Base-by-base conservation (phyloP, 495 filamentous ascomycete genomes). In the Lasiosphaeria miniovina region DNA sequence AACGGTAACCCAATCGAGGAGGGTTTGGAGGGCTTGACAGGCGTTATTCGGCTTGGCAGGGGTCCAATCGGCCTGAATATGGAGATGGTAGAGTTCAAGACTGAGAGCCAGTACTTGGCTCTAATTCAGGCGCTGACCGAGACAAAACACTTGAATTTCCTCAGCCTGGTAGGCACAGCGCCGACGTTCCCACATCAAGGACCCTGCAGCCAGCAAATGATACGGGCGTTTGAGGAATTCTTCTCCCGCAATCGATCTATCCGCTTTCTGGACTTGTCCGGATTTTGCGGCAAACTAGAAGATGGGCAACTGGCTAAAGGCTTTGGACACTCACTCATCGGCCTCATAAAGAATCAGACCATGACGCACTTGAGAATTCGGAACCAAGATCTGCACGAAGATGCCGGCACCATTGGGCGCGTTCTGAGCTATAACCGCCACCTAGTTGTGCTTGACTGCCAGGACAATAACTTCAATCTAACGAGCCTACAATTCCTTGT, bases 81-180 rank as follows among this genome's bases (percentile, higher is more conserved):
- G 80, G 82, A 88, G 58, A 89, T 93, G 84, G 83, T 97, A 32
- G 91, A 96, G 66, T 96, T 80, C 68, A 80, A 86, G 57, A 83
- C 88, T 60, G 91, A 95, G 68, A 74, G 80, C 10, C 84, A 86
- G 62, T 97, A 94, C 69, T 83, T 88, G 52, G 75, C 86, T 50
- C 77, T 98, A 40, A 75, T 94, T 11, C 75, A 82, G 51, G 89
- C 94, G 1, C 71, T 97, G 52, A 82, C 85, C 3, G 73, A 77
- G 31, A 96, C 96, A 61, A 87, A 77, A 32, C 86, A 90, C 6
- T 83, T 96, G 56, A 77, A 80, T 41, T 87, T 84, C 55, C 76
- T 98, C n/a, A 92, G 95, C 73, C 86, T 98, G 57, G 92, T 90
- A 8, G 91, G 93, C 60, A 90, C 88, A 15, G 90, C 91, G 3